These are phyloP conservation scores for Chenopodium berlandieri DNA, from an alignment of 148 eudicot genomes.

Conservation along the genomic window DNA sequence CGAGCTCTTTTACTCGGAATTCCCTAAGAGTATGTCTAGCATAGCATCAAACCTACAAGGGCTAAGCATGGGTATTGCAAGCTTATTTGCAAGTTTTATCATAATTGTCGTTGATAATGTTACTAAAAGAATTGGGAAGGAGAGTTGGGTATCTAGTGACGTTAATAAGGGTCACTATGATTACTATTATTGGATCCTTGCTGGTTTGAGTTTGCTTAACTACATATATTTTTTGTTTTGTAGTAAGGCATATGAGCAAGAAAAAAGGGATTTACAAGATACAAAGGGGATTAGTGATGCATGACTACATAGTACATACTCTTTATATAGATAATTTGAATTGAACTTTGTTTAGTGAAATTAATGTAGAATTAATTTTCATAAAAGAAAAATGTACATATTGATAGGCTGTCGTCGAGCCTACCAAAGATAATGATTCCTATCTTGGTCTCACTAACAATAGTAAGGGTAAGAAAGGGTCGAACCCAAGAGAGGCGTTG, in stretches of 20 bases:
- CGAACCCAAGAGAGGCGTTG: no score
- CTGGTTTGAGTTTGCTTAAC: conserved; percentile 30
- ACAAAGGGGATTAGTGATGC: neutral
- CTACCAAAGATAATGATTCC: no score
- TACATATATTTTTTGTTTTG: conserved; percentile 28
- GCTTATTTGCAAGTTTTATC: conserved; percentile 22
- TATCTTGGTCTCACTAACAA: no score
- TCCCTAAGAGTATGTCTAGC: conserved; percentile 34
- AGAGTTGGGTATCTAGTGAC: conserved; percentile 45
- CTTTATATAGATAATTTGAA: no score
- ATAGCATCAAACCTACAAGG: conserved; percentile 23
- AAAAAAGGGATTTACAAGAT: neutral
- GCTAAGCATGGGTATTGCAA: conserved; percentile 17
- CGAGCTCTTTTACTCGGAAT: conserved; percentile 33
- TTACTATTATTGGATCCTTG: conserved; percentile 41
- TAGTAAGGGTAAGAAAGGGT: no score
- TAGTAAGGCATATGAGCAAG: conserved; percentile 27
- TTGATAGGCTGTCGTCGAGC: no score
- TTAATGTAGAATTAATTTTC: neutral
- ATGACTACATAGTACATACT: neutral
- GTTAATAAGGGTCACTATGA: conserved; percentile 44
- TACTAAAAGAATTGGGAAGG: conserved; percentile 27
- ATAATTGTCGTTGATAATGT: conserved; percentile 13
- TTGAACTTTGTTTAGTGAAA: neutral
- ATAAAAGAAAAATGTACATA: neutral